Evolutionary conservation across 2,329 filamentous ascomycete species (phyloP).

Genomic region (Colletotrichum ledebouriae): DNA sequence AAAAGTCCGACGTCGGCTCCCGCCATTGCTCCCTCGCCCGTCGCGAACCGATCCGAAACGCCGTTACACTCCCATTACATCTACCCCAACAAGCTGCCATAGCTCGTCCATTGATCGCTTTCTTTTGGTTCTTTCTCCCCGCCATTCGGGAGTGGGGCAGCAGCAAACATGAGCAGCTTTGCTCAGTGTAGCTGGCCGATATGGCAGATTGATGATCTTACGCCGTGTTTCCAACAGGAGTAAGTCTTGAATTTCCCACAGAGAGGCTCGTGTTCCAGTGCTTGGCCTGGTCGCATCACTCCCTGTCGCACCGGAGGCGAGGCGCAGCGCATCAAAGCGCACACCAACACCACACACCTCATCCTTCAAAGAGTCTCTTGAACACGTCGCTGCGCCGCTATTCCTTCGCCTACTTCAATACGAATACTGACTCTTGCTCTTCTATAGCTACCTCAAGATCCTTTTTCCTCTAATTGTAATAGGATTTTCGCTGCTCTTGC

Average conservation of each 20-base stretch:
- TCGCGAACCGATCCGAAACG: slow-evolving; percentile 35
- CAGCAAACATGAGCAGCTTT: slow-evolving; percentile 58
- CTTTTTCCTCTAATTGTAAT: slow-evolving; percentile 82
- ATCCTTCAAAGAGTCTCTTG: background rate
- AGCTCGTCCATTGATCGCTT: slow-evolving; percentile 31
- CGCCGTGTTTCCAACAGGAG: slow-evolving; percentile 75
- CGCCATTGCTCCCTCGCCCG: slow-evolving; percentile 18
- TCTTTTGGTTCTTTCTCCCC: slow-evolving; percentile 38
- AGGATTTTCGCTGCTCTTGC: slow-evolving; percentile 76
- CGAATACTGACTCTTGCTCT: slow-evolving; percentile 28
- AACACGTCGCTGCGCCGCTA: slow-evolving; percentile 6
- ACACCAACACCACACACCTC: slow-evolving; percentile 20
- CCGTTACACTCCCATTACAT: slow-evolving; percentile 16
- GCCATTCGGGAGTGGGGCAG: slow-evolving; percentile 37
- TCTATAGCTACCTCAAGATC: slow-evolving; percentile 79
- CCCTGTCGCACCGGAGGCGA: slow-evolving; percentile 16
- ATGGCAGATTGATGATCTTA: slow-evolving; percentile 76
- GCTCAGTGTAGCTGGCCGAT: slow-evolving; percentile 69
- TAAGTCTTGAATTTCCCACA: slow-evolving; percentile 57
- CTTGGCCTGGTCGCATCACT: slow-evolving; percentile 10
- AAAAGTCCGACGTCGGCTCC: slow-evolving; percentile 30
- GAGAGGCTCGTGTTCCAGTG: background rate
- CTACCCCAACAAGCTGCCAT: slow-evolving; percentile 30
- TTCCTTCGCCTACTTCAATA: background rate
- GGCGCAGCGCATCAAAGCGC: slow-evolving; percentile 21